Percentiles rank a stretch among this genome's conserved stretches.
These are phyloP conservation scores for Pleurotus giganteus DNA, from an alignment of 768 basidiomycete species.

Conservation along the genomic window DNA sequence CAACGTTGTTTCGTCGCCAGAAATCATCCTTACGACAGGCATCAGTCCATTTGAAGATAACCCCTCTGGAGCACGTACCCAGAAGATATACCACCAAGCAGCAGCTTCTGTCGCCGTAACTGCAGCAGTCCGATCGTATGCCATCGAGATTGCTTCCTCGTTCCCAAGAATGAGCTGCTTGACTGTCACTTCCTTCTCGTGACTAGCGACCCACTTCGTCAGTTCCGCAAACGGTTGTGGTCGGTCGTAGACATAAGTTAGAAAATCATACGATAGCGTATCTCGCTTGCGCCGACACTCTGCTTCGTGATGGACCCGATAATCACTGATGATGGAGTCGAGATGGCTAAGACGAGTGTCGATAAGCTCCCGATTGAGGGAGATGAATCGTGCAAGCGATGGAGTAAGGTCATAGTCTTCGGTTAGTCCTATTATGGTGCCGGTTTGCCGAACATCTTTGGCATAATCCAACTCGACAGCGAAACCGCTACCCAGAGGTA, in stretches of 20 bases:
- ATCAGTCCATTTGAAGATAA: constrained; percentile 2
- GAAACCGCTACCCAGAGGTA: constrained; percentile 71
- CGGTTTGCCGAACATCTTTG: constrained; percentile 45
- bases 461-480: constrained; percentile 56
- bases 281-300: constrained; percentile 51
- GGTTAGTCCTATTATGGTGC: constrained; percentile 57
- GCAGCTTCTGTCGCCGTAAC: constrained; percentile 48
- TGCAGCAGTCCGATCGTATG: constrained; percentile 51
- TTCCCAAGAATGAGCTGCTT: constrained; percentile 45
- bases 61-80: constrained; percentile 42
- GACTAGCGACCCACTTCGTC: constrained; percentile 40
- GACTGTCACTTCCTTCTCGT: constrained; percentile 56
- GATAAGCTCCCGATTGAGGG: constrained; percentile 54
- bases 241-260: constrained; percentile 57
- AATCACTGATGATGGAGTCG: constrained; percentile 45
- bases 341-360: constrained; percentile 37
- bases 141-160: constrained; percentile 42
- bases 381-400: constrained; percentile 60
- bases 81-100: constrained; percentile 81
- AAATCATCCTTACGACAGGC: constrained; percentile 58
- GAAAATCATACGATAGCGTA: constrained; percentile 61
- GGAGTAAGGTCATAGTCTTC: constrained; percentile 65
- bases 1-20: constrained; percentile 67
- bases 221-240: constrained; percentile 45
- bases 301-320: constrained; percentile 47